Conservation (phyloP, 208 protist genomes). For the Acanthamoeba royreba region DNA sequence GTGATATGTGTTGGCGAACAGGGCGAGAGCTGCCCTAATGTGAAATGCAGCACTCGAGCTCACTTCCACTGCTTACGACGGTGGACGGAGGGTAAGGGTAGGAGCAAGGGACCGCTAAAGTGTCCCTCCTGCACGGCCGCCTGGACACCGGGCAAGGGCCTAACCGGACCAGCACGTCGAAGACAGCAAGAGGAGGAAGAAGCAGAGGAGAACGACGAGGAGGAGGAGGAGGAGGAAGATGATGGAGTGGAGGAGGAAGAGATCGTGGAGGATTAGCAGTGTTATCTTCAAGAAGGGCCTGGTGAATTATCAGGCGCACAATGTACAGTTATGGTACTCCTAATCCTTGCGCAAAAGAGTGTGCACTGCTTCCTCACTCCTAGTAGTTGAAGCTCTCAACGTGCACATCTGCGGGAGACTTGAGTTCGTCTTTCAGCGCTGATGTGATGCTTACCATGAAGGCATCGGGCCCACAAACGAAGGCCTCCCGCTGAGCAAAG, state of each 20-base stretch:
- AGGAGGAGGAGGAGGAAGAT: not conserved
- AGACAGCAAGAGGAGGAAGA: not conserved
- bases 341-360: too few relatives aligned
- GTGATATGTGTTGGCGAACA: not conserved
- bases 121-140: not conserved
- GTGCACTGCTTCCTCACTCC: too few relatives aligned
- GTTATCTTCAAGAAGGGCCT: too few relatives aligned
- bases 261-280: not conserved
- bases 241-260: not conserved
- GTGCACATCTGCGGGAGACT: not conserved
- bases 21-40: not conserved
- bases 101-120: not conserved
- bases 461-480: conserved; percentile 17
- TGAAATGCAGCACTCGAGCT: not conserved
- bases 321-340: too few relatives aligned
- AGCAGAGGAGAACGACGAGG: not conserved
- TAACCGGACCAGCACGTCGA: not conserved
- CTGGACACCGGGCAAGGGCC: not conserved
- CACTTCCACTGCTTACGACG: not conserved
- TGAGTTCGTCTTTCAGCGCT: not conserved
- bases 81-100: not conserved
- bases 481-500: not conserved
- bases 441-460: not conserved
- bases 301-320: too few relatives aligned
- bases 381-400: not conserved